phyloP scores from a whole-genome alignment of 169 alveolate genomes.

The Toxoplasma gondii region DNA sequence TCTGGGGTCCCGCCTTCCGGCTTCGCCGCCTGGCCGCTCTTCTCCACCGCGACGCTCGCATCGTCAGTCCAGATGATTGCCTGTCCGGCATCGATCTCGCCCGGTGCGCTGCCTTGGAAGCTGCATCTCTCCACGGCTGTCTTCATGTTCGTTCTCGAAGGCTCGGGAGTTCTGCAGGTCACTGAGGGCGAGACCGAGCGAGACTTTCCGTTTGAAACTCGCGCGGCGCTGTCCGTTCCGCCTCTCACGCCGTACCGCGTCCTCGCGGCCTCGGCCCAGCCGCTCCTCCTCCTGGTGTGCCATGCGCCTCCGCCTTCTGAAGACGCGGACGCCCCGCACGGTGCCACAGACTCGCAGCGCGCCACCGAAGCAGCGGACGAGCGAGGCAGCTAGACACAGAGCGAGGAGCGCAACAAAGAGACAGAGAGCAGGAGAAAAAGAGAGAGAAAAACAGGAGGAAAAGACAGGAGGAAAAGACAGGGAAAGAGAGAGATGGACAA shows the following conservation, averaged over 20 bases:
- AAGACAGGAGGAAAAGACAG: background rate
- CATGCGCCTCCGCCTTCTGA: slow-evolving; percentile 7
- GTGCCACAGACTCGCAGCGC: background rate
- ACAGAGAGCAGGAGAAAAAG: background rate
- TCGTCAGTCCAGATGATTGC: background rate
- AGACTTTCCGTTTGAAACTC: background rate
- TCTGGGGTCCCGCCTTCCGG: too few species aligned
- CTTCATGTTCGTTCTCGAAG: slow-evolving; percentile 21
- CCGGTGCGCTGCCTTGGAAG: background rate
- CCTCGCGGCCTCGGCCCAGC: background rate
- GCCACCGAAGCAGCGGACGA: background rate
- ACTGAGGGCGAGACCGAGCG: slow-evolving; percentile 23
- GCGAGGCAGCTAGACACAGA: background rate
- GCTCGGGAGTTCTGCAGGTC: slow-evolving; percentile 2
- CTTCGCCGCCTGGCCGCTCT: background rate
- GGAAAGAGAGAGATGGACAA: background rate
- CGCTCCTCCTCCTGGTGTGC: slow-evolving; percentile 25
- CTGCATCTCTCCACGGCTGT: slow-evolving; percentile 3
- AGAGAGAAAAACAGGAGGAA: background rate
- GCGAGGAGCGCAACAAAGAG: background rate
- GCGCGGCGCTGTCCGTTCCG: slow-evolving; percentile 18
- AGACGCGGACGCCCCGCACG: background rate
- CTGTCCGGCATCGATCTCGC: background rate
- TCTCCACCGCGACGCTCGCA: background rate
- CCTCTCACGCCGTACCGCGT: slow-evolving; percentile 32